Base-by-base conservation (phyloP, 495 filamentous ascomycete genomes). In the Cercophora sp. region DNA sequence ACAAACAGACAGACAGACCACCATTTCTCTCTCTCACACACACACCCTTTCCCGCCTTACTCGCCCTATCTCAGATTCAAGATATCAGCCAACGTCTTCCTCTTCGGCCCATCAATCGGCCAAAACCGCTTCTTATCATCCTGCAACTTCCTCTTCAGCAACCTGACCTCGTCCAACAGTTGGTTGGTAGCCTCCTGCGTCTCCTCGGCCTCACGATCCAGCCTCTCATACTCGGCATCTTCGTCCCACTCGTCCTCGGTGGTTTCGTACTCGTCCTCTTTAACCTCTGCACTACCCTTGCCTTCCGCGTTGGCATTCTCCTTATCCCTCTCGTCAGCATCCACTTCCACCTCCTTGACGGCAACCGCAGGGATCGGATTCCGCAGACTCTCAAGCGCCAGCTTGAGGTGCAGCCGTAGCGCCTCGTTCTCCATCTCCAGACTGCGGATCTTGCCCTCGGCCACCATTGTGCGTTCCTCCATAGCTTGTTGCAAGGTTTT, bases 371-470 rank as follows among this genome's bases (percentile, higher is more conserved):
- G 82, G 52, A 96, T 96, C 0, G 93, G 92, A 66, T 96, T 95
- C 71, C 85, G 88, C 31, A 97, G 59, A 56, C 84, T 88, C 26
- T 94, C 93, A 9, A 96, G 68, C 5, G 87, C 91, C 20, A 99
- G 73, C 62, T 86, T 87, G 39, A 99, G 68, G 63, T 97, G 94
- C 54, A 88, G 74, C 49, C 88, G 77, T 60, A 97, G 70, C 0
- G 90, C 86, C 61, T 96, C 93, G 48, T 94, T 96, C 73, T 97
- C 87, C 2, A 83, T 86, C 65, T 89, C 82, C 34, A 99, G 67
- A 35, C 84, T 85, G 25, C 86, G 78, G 53, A 99, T 95, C 76
- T 96, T 96, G 72, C 84, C 85, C 60, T 99, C 94, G 45, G 85
- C 82, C 4, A 96, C 85, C 66, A 93, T 82, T 34, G 83, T 81